Percentiles rank a stretch among this genome's conserved stretches.
phyloP scores from a whole-genome alignment of 225 moss, liverwort and hornwort species.

The Antitrichia curtipendula region DNA sequence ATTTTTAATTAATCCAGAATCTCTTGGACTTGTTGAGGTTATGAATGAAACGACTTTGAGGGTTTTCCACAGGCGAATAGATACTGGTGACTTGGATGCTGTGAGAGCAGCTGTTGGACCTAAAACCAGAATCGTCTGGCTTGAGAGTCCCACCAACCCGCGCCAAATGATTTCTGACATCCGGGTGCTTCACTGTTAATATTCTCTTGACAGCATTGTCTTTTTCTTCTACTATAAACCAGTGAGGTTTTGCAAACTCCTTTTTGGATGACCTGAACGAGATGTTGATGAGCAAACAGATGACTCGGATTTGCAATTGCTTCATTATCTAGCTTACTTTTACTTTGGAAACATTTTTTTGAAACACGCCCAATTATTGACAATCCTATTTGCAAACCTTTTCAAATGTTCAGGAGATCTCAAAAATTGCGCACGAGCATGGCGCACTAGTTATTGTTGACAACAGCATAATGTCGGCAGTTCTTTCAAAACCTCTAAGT shows the following conservation, averaged over 20 bases:
- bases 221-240: not conserved
- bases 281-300: not conserved
- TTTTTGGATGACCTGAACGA: not conserved
- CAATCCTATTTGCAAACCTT: not conserved
- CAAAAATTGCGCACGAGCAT: conserved; percentile 58
- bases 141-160: conserved; percentile 92
- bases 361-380: not conserved
- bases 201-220: not conserved
- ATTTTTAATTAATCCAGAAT: too few relatives aligned
- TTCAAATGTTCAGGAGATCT: conserved; percentile 28
- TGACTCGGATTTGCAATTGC: not conserved
- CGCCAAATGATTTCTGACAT: conserved; percentile 78
- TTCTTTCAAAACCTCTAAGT: conserved; percentile 70
- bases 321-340: not conserved
- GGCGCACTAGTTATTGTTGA: conserved; percentile 79
- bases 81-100: conserved; percentile 58
- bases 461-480: conserved; percentile 92
- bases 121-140: conserved; percentile 70
- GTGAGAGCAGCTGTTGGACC: conserved; percentile 61
- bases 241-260: not conserved
- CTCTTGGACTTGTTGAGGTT: not conserved
- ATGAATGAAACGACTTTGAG: not conserved
- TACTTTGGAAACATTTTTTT: not conserved
- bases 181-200: conserved; percentile 11
- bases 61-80: conserved; percentile 49